Evolutionary conservation across 2,329 filamentous ascomycete species (phyloP).

Genomic region (Alternaria infectoria): DNA sequence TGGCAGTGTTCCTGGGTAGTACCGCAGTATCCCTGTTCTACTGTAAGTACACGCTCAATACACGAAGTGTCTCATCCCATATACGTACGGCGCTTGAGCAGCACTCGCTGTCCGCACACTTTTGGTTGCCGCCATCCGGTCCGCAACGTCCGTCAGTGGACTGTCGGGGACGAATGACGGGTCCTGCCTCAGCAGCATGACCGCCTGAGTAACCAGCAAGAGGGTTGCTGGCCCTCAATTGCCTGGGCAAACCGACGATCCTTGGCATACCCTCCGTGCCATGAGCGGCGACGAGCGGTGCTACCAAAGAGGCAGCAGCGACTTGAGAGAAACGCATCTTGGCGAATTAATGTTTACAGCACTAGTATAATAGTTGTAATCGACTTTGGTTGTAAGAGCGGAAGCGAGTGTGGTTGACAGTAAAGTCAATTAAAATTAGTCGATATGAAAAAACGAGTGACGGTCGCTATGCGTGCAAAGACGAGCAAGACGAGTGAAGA

Average conservation of each 20-base stretch:
- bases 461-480: constrained; percentile 29
- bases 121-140: constrained; percentile 16
- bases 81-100: constrained; percentile 34
- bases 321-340: constrained; percentile 43
- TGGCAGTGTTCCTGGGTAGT: constrained; percentile 61
- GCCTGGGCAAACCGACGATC: constrained; percentile 40
- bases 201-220: constrained; percentile 24
- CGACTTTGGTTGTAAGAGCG: not conserved
- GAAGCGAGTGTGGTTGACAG: constrained; percentile 24
- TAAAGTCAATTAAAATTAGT: constrained; percentile 24
- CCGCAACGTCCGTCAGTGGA: constrained; percentile 37
- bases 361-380: not conserved
- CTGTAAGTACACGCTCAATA: not conserved
- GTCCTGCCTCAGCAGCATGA: constrained; percentile 20
- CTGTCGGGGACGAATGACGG: constrained; percentile 36
- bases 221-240: constrained; percentile 40
- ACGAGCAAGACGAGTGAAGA: constrained; percentile 32
- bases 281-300: constrained; percentile 42
- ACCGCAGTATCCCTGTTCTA: constrained; percentile 59
- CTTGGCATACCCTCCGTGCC: constrained; percentile 36
- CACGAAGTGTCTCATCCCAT: not conserved
- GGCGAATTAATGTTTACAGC: not conserved
- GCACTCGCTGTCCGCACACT: constrained; percentile 42
- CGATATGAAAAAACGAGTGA: constrained; percentile 30
- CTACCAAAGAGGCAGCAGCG: constrained; percentile 37